Base-by-base conservation (phyloP, 805 yeast species). In the Metschnikowia colocasiae region DNA sequence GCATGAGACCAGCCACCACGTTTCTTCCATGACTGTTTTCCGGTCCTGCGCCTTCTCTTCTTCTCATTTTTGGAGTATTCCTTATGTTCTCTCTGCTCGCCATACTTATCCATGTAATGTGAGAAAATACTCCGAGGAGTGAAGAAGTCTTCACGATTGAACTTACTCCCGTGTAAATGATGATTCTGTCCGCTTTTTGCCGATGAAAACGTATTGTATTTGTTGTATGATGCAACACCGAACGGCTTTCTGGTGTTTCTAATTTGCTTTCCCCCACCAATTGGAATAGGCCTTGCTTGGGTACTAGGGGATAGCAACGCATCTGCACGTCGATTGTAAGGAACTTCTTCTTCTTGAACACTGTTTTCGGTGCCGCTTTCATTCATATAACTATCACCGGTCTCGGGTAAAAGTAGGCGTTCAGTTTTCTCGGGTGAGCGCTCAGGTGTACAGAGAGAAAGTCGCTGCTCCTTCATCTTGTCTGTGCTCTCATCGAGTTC, bases 101-200 rank as follows among this genome's bases (percentile, higher is more conserved):
- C 72, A 50, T 71, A 72, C 52, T 82, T 81, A 53, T 81, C 88
- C 85, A 85, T 78, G 61, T 82, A 85, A 53, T 82, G 84, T 48
- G 78, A 80, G 57, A 81, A 78, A 5, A 82, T 84, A 22, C 90
- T 80, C 46, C 85, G 85, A 2, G 94, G 94, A 3, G 94, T 86
- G 61, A 85, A 86, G 55, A 76, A 83, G 59, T 86, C 92, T 56
- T 82, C 84, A 43, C 92, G 74, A 54, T 80, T 80, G 57, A 78
- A 83, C 42, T 62, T 66, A 40, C 26, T 22, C 8, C 52, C 54
- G 3, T 46, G 42, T 20, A n/a, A 44, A 18, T 46, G 36, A 19
- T 26, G 34, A 29, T 42, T 49, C 19, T 46, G 47, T 18, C 50
- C 33, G 25, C 29, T 46, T 23, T 39, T 48, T 13, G 50, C 37